These are phyloP conservation scores for Salicornia ramosissima DNA, from an alignment of 148 eudicot genomes.

Conservation along the genomic window DNA sequence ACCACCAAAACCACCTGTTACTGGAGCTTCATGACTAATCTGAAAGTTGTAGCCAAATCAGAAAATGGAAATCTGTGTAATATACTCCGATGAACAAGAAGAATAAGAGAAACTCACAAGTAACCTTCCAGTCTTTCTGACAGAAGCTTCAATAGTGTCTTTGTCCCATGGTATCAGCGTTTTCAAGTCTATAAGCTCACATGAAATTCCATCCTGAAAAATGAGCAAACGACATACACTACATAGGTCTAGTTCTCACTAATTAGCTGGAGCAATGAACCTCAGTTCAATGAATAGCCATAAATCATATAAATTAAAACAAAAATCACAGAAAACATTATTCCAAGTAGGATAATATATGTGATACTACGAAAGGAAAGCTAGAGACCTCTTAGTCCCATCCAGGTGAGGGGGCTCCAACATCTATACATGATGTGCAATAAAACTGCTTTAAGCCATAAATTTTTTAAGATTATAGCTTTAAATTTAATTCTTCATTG, in stretches of 20 bases:
- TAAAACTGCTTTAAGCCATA: too few relatives aligned
- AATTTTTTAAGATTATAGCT: too few relatives aligned
- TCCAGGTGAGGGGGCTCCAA: too few relatives aligned
- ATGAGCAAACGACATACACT: background rate
- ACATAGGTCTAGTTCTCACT: background rate
- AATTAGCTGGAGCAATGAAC: background rate
- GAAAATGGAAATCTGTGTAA: conserved; percentile 12
- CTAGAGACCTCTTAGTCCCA: background rate
- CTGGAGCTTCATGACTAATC: conserved; percentile 99
- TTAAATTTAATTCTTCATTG: too few relatives aligned
- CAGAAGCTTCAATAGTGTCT: conserved; percentile 90
- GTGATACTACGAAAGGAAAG: background rate
- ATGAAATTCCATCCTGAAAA: conserved; percentile 88
- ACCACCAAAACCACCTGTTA: conserved; percentile 99
- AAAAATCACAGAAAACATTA: background rate
- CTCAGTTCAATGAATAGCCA: background rate
- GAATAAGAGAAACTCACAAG: conserved; percentile 50
- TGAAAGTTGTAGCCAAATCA: conserved; percentile 25
- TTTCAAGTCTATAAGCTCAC: conserved; percentile 89
- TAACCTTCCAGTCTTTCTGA: conserved; percentile 88
- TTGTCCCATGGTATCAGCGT: conserved; percentile 97
- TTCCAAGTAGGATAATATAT: background rate
- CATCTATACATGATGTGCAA: too few relatives aligned
- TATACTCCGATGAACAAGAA: background rate
- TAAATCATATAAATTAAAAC: too few relatives aligned